Evolutionary conservation across 2,329 filamentous ascomycete genomes (phyloP).

Genomic region (Cryphonectria carpinicola): DNA sequence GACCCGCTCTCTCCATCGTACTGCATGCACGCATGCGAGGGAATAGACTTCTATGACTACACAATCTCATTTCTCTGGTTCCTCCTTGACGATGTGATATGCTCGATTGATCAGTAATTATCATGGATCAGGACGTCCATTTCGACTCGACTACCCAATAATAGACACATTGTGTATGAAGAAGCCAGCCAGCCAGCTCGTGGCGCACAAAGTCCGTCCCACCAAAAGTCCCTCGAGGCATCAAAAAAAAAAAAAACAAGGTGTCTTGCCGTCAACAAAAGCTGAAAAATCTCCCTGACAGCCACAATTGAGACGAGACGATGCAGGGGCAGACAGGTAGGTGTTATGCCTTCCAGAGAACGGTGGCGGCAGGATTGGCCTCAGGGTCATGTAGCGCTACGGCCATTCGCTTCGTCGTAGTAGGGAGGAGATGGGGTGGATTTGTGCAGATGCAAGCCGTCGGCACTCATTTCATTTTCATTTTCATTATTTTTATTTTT

Average conservation of each 20-base stretch:
- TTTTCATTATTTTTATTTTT: neutral
- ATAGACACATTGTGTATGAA: neutral
- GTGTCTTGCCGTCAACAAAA: no score
- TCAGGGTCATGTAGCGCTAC: neutral
- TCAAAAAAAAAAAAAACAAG: no score
- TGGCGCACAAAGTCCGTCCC: no score
- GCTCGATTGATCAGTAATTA: neutral
- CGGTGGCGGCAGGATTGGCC: neutral
- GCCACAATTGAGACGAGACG: no score
- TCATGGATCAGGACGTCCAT: neutral
- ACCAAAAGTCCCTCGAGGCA: no score
- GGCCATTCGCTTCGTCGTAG: no score
- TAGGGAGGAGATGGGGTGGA: no score
- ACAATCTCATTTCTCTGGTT: neutral
- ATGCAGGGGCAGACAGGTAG: neutral
- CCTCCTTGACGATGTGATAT: neutral
- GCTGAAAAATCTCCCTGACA: no score
- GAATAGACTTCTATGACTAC: conserved; percentile 18
- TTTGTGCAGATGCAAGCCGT: neutral
- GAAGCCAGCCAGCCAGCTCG: no score
- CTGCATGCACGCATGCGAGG: conserved; percentile 17
- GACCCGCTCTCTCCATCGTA: neutral
- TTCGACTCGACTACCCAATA: neutral
- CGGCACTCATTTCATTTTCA: no score
- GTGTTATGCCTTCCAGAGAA: neutral